Base-by-base conservation (phyloP, 805 yeast species). In the Kuraishia molischiana region DNA sequence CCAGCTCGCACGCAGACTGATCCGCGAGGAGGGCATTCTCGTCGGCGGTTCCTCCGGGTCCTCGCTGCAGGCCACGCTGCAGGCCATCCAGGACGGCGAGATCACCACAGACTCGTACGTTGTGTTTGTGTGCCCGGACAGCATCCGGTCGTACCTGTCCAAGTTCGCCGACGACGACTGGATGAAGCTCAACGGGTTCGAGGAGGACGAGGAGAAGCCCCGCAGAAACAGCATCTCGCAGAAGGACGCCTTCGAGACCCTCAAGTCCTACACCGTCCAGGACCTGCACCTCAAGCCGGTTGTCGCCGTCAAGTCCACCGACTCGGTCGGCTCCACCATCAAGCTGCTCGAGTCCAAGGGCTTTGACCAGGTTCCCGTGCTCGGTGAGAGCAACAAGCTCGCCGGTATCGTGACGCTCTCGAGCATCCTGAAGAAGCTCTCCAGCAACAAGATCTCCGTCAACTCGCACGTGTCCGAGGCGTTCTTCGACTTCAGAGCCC, bases 31-130 rank as follows among this genome's bases (percentile, higher is more conserved):
- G 61, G 95, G 95, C 58, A 75, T 85, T 39, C 66, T 85, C 37
- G 86, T 85, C 36, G 95, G 95, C 54, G 95, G 95, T n/a, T 79
- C 89, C 8, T 78, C 89, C 13, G 95, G 95, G 42, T 70, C 81
- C 48, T 89, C 95, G 8, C 72, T 85, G 49, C 78, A 81, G 50
- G 94, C 92, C 24, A 80, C 86, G 34, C 69, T 85, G 41, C 63
- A 76, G 48, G 82, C 81, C 44, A 77, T 78, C 44, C 67, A 77
- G 51, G 77, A 73, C 37, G 69, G 70, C 33, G 68, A 65, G 43
- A 68, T 85, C 55, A 73, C 80, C 34, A 85, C 80, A 62, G 72
- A 78, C 36, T 94, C 82, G 47, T 72, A 72, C 15, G 71, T 85
- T 41, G 95, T 85, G 24, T 86, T 81, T 34, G 79, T 85, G 18